Evolutionary conservation across 2,329 filamentous ascomycete species (phyloP).

Genomic region (Colletotrichum musicola): DNA sequence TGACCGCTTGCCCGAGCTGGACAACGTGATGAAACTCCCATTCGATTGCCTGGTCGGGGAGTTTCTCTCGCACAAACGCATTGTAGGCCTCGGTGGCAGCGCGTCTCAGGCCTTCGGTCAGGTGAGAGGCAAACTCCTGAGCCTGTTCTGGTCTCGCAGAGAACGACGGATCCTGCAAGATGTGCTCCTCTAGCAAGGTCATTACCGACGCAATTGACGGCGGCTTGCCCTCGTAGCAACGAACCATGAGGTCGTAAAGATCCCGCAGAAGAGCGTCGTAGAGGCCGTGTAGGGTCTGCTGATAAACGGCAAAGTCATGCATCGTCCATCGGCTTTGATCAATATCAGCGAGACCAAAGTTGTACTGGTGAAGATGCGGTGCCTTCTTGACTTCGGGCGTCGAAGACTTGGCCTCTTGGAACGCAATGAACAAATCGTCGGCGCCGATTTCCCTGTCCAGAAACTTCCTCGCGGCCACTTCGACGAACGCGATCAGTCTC

Average conservation of each 20-base stretch:
- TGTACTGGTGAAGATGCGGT: constrained; percentile 66
- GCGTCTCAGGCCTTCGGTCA: constrained; percentile 78
- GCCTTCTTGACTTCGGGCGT: constrained; percentile 75
- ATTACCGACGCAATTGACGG: constrained; percentile 84
- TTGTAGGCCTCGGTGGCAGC: constrained; percentile 86
- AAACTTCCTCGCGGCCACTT: constrained; percentile 88
- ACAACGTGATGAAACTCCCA: constrained; percentile 96
- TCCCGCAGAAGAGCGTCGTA: constrained; percentile 89
- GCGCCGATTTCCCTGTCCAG: constrained; percentile 84
- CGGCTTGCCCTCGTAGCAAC: constrained; percentile 90
- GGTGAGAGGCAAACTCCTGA: constrained; percentile 77
- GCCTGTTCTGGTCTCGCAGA: constrained; percentile 76
- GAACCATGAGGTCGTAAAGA: constrained; percentile 87
- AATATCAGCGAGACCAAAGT: constrained; percentile 65
- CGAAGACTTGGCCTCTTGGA: constrained; percentile 83
- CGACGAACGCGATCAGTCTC: constrained; percentile 83
- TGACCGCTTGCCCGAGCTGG: constrained; percentile 86
- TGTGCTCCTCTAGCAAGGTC: constrained; percentile 83
- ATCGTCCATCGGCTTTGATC: constrained; percentile 75
- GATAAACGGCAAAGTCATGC: constrained; percentile 77
- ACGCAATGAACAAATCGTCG: constrained; percentile 85
- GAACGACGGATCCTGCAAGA: constrained; percentile 83
- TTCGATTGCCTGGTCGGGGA: constrained; percentile 82
- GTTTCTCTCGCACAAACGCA: constrained; percentile 80
- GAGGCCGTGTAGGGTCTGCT: constrained; percentile 78